These are phyloP conservation scores for Russula sp. DNA, from an alignment of 768 basidiomycete genomes.

Conservation along the genomic window DNA sequence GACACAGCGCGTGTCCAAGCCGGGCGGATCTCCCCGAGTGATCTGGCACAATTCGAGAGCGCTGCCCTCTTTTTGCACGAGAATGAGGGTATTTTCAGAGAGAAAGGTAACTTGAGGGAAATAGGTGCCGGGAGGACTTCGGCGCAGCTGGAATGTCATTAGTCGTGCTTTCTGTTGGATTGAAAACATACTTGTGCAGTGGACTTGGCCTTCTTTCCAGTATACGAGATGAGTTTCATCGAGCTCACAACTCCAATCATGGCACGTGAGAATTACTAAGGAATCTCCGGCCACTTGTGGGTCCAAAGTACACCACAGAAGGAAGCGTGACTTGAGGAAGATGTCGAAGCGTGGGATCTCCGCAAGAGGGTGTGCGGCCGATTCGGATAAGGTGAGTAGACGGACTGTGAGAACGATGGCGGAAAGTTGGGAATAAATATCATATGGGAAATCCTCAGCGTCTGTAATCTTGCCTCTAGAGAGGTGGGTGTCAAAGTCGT, in stretches of 20 bases:
- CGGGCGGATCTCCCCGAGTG: slow-evolving; percentile 1
- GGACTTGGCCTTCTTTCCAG: slow-evolving; percentile 21
- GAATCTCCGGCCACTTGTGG: slow-evolving; percentile 20
- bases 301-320: slow-evolving; percentile 21
- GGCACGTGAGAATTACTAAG: slow-evolving; percentile 23
- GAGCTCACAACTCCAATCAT: slow-evolving; percentile 21
- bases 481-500: not conserved
- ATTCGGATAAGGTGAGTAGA: slow-evolving; percentile 22
- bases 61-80: slow-evolving; percentile 23
- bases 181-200: slow-evolving; percentile 8
- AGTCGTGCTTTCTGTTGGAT: not conserved
- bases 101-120: slow-evolving; percentile 25
- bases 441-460: slow-evolving; percentile 2
- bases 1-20: slow-evolving; percentile 18
- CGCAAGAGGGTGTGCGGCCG: slow-evolving; percentile 19
- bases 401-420: slow-evolving; percentile 18
- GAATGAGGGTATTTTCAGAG: slow-evolving; percentile 17
- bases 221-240: slow-evolving; percentile 22
- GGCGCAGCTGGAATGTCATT: slow-evolving; percentile 10
- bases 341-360: slow-evolving; percentile 18
- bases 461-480: slow-evolving; percentile 12
- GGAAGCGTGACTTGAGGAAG: slow-evolving; percentile 21
- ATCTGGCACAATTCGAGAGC: slow-evolving; percentile 25
- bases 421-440: slow-evolving; percentile 8
- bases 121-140: slow-evolving; percentile 24